Conservation (phyloP, 352 stramenopile genomes). For the Thalassiosira mediterranea region DNA sequence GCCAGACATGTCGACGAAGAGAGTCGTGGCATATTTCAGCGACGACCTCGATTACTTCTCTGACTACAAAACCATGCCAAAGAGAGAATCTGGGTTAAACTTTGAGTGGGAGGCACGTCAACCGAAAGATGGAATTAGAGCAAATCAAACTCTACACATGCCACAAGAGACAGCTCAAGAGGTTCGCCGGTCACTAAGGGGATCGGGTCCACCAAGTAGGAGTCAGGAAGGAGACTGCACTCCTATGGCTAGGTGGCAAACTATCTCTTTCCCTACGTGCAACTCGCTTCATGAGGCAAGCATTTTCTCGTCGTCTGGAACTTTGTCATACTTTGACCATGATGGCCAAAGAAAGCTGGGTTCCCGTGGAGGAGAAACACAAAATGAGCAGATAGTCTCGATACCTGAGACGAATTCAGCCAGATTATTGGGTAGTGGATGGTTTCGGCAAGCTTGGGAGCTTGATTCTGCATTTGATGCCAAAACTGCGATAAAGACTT, state of each 20-base stretch:
- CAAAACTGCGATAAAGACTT: not conserved
- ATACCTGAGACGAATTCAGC: not conserved
- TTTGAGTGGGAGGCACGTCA: not conserved
- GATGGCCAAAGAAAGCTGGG: not conserved
- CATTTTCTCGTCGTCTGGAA: constrained; percentile 3
- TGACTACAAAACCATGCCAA: too few species aligned
- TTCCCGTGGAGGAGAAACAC: not conserved
- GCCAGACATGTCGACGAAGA: not conserved
- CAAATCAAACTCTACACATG: too few species aligned
- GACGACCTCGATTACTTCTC: too few species aligned
- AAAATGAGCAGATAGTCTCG: not conserved
- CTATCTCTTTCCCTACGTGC: constrained; percentile 3
- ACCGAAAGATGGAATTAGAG: not conserved
- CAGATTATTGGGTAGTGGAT: constrained; percentile 55
- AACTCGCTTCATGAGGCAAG: constrained; percentile 1
- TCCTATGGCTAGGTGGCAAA: constrained; percentile 5
- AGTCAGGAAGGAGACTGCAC: not conserved
- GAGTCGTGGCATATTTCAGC: constrained; percentile 3
- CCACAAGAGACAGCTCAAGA: too few species aligned
- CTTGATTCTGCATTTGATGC: constrained; percentile 7
- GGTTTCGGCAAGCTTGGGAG: constrained; percentile 64
- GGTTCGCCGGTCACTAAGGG: not conserved
- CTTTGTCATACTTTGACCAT: not conserved
- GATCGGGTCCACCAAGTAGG: not conserved
- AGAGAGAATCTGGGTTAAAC: too few species aligned